phyloP scores from a whole-genome alignment of 306 rosid species.

The Cucurbita moschata region DNA sequence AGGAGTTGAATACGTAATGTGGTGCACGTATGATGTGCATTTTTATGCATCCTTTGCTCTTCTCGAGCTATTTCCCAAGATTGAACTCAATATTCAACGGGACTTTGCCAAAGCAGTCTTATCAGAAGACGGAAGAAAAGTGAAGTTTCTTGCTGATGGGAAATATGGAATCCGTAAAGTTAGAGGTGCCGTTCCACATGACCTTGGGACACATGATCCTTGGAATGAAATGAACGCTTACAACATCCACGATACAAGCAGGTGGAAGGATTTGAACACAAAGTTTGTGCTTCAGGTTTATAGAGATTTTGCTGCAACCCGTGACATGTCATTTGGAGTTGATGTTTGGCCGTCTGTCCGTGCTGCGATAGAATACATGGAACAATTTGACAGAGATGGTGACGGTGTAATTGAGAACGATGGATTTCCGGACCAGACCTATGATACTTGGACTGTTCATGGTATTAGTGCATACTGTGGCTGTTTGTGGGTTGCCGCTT shows the following conservation, averaged over 20 bases:
- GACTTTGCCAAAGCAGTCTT: slow-evolving; percentile 93
- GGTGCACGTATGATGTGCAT: slow-evolving; percentile 98
- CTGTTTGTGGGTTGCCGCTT: slow-evolving; percentile 91
- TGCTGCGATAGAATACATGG: slow-evolving; percentile 91
- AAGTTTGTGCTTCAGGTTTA: slow-evolving; percentile 90
- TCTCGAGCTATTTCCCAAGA: slow-evolving; percentile 86
- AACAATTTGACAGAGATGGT: slow-evolving; percentile 73
- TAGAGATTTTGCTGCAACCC: slow-evolving; percentile 81
- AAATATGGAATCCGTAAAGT: slow-evolving; percentile 91
- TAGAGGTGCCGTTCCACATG: slow-evolving; percentile 94
- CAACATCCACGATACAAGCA: slow-evolving; percentile 89
- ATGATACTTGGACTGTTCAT: slow-evolving; percentile 97
- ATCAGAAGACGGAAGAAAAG: slow-evolving; percentile 88
- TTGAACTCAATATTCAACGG: slow-evolving; percentile 84
- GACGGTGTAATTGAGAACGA: slow-evolving; percentile 93
- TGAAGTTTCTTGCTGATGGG: slow-evolving; percentile 87
- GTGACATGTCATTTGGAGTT: slow-evolving; percentile 86
- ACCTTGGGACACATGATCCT: slow-evolving; percentile 94
- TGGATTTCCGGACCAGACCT: slow-evolving; percentile 96
- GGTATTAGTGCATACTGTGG: slow-evolving; percentile 97
- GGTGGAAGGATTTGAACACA: slow-evolving; percentile 96
- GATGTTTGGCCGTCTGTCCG: slow-evolving; percentile 99
- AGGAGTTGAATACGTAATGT: slow-evolving; percentile 94
- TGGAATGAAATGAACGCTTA: slow-evolving; percentile 97
- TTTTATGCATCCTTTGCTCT: slow-evolving; percentile 97